Evolutionary conservation across 768 basidiomycete species (phyloP), one percentile per base, ranked within the genome.

Genomic region (Collybia sp.): DNA sequence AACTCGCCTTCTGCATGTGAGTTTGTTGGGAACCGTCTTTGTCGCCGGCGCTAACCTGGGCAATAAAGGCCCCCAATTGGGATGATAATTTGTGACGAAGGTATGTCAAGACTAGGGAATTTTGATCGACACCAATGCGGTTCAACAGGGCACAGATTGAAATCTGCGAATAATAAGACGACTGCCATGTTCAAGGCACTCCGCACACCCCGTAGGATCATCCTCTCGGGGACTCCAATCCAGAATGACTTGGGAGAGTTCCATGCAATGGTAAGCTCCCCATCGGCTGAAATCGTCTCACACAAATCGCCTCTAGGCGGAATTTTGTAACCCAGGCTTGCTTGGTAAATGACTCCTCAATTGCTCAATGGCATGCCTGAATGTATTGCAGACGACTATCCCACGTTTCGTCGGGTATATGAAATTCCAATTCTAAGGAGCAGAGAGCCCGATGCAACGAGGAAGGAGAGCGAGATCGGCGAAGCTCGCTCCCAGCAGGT

Each of bases 161-260:
- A 97, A 58, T 93, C 93, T 9, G 83, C 91, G 4, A 88, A 83
- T 51, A 90, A 85, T 56, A 95, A 97, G 68, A 95, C 93, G 0
- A 85, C 85, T 1, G 76, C 78, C 40, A 88, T 93, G 78, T 90
- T 99, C 57, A 82, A 85, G 43, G 74, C 77, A 3, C 68, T 99
- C 20, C 75, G 75, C 40, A 92, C 91, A 2, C 76, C 75, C 10
- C 73, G 90, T 17, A 70, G 95, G 32, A 75, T 97, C 50, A 94
- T 99, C 32, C 72, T 99, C 3, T 93, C 93, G 0, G 96, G 96
- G 30, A 99, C 96, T 1, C 96, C 96, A 0, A 89, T 99, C 35
- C 96, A 98, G 62, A 99, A 99, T 64, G 92, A 97, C 61, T 67
- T 99, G 20, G 73, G 86, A 51, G 96, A 99, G 63, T 95, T 95